Base-by-base conservation (phyloP, 805 yeast genomes). In the Candida sanyiensis region DNA sequence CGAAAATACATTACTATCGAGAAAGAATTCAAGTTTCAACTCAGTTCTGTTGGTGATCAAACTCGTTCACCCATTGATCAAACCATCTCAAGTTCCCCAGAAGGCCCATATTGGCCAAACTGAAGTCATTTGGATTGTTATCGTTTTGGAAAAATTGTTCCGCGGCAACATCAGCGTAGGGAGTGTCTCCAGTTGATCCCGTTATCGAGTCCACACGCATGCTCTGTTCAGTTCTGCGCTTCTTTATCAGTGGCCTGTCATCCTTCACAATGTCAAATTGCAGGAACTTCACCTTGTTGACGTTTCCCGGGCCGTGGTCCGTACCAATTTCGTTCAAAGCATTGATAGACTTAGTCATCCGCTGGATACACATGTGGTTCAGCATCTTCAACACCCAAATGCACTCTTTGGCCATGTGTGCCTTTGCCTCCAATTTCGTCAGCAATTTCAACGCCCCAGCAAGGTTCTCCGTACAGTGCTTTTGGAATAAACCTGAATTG, bases 351-450 rank as follows among this genome's bases (percentile, higher is more conserved):
- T 68, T 68, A 33, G 63, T 54, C 38, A 73, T 57, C 33, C 75
- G 58, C 36, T 72, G 55, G n/a, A 68, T 56, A 33, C 72, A 57
- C 48, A 76, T 66, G 43, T 70, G 73, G 49, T 74, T 75, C 42
- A 75, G 58, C 64, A 70, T 72, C 44, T 74, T 75, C 29, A 78
- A 49, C 2, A 73, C 76, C 84, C 83, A 78, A n/a, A 74, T 49
- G 49, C 80, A 73, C 51, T 77, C 83, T 31, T 67, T 63, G 10
- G 70, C 72, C 84, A 77, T 77, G 13, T 50, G 50, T 7, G 48
- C 69, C 49, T 48, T 32, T 15, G 38, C 23, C 54, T 58, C 43
- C 48, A 62, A 13, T 54, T 42, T 10, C 29, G 40, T 39, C 47
- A 62, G 51, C 2, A 55, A 38, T 8, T 33, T 19, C 40, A 56